phyloP scores from a whole-genome alignment of 2,329 filamentous ascomycete genomes.

The Scytalidium sp. region DNA sequence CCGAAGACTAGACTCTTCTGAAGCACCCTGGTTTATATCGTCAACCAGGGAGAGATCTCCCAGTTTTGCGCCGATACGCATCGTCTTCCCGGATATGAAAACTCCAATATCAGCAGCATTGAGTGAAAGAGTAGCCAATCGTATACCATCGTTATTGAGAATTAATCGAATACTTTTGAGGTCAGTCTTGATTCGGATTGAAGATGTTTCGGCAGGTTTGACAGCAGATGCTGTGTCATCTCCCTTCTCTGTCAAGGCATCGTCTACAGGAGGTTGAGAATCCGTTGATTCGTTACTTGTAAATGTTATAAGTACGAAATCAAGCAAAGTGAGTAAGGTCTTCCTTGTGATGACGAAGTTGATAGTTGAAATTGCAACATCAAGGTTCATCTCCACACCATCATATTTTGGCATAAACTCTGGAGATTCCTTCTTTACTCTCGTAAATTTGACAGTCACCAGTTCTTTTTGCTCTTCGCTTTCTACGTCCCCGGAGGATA shows the following conservation, averaged over 20 bases:
- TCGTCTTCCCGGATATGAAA: conserved; percentile 79
- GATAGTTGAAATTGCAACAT: conserved; percentile 89
- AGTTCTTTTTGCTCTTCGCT: conserved; percentile 79
- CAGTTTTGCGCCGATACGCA: conserved; percentile 82
- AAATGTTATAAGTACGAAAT: conserved; percentile 94
- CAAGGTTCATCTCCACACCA: conserved; percentile 89
- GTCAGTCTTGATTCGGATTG: conserved; percentile 88
- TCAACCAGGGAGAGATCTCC: conserved; percentile 88
- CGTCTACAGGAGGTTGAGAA: conserved; percentile 27
- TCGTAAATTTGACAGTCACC: conserved; percentile 84
- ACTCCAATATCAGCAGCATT: conserved; percentile 90
- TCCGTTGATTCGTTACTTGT: conserved; percentile 54
- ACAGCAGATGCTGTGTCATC: conserved; percentile 34
- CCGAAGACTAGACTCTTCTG: conserved; percentile 75
- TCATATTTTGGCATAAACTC: conserved; percentile 92
- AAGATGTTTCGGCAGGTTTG: conserved; percentile 20
- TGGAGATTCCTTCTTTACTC: conserved; percentile 85
- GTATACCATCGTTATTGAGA: conserved; percentile 95
- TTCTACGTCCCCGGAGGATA: conserved; percentile 75
- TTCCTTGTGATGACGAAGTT: conserved; percentile 92
- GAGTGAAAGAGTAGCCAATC: conserved; percentile 87
- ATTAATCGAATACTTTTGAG: conserved; percentile 92
- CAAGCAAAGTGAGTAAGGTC: conserved; percentile 85
- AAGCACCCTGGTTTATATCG: conserved; percentile 88
- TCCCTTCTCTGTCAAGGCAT: conserved; percentile 34